A percentile compares a stretch with the other conserved stretches of the same genome.
These are phyloP conservation scores for Populus nigra DNA, from an alignment of 345 rosid species.

Conservation along the genomic window DNA sequence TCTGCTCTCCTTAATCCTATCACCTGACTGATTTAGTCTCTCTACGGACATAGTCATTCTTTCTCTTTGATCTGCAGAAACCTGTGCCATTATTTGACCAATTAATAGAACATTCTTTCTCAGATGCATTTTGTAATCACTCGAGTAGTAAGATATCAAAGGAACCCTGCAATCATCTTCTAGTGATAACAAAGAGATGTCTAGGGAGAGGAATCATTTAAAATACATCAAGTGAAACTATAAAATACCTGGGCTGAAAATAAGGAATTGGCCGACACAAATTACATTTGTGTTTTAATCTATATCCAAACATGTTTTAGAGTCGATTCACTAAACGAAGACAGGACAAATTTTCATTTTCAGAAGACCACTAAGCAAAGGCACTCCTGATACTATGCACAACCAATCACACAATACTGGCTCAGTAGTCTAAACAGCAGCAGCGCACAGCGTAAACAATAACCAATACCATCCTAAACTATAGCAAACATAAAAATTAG, in stretches of 20 bases:
- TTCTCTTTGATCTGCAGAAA: constrained; percentile 80
- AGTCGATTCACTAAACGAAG: not conserved
- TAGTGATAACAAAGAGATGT: not conserved
- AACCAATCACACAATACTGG: not conserved
- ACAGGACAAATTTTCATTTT: not conserved
- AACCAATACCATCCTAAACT: not conserved
- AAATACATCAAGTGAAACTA: not conserved
- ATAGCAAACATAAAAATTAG: not conserved
- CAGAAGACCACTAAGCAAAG: not conserved
- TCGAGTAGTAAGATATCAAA: not conserved
- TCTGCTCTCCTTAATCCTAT: constrained; percentile 81
- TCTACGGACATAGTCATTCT: constrained; percentile 77
- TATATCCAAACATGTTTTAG: not conserved
- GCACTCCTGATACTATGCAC: not conserved
- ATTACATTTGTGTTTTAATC: not conserved
- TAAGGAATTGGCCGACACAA: not conserved
- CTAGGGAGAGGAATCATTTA: not conserved
- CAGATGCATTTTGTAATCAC: not conserved
- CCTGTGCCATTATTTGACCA: constrained; percentile 13
- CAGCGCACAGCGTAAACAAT: not conserved
- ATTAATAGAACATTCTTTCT: constrained; percentile 7
- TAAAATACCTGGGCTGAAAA: not conserved
- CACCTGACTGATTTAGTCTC: constrained; percentile 60
- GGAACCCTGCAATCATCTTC: constrained; percentile 5
- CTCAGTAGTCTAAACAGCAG: not conserved